Base-by-base conservation (phyloP, 2,329 filamentous ascomycete species). In the Diatrype stigma region DNA sequence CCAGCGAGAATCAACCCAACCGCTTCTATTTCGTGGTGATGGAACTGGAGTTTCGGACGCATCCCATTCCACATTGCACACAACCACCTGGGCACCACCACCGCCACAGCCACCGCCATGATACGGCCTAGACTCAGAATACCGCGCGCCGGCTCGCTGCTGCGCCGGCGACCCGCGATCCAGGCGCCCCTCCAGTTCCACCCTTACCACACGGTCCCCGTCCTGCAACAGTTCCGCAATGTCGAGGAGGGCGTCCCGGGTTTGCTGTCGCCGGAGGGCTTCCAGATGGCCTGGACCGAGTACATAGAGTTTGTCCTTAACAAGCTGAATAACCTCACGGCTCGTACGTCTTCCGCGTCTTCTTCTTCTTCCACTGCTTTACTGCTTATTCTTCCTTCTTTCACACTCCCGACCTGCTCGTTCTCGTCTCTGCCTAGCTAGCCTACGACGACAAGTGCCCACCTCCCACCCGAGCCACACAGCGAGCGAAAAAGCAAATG, bases 261-360 rank as follows among this genome's bases (percentile, higher is more conserved):
- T 14, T 77, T 97, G 54, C 77, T 96, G 66, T 85, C 85, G 28
- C 69, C 78, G 2, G 75, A 80, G 47, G 89, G 82, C 49, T 95
- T 89, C 70, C 73, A 86, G 50, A 79, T 89, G 49, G 85, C 91
- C 46, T 99, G 90, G 85, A 86, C 80, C 32, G 77, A 91, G 64
- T 96, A 96, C 73, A 91, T 96, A 78, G 67, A 74, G 35, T 72
- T 87, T 58, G 77, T 93, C 63, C 70, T 92, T 48, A 77, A 90
- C 56, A 88, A 87, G 70, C 79, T 97, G 67, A 95, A 95, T 70
- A 71, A 76, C 51, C 70, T 88, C 63, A 87, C 82, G 55, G 82
- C 79, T 56, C 91, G 92, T 91, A 78, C 59, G 78, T 72, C 30
- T 30, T 11, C 14, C 30, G 34, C 45, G 50, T 47, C 16, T 23